Evolutionary conservation across 352 stramenopile genomes (phyloP).

Genomic region (Globisporangium nodosum): DNA sequence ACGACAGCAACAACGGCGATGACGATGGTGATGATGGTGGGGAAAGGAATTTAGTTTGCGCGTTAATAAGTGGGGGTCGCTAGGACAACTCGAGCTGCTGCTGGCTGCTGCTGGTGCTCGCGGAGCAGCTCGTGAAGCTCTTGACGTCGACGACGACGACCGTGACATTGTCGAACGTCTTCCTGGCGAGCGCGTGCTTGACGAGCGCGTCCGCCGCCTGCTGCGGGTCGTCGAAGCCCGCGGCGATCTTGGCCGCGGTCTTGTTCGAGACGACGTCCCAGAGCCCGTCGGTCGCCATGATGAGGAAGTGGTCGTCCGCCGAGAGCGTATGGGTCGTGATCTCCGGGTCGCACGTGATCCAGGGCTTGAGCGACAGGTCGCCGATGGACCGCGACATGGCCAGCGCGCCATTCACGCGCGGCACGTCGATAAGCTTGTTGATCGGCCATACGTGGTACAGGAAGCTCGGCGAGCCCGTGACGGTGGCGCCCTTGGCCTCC

Average conservation of each 20-base stretch:
- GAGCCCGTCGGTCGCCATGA: slow-evolving; percentile 75
- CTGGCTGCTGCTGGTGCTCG: slow-evolving; percentile 4
- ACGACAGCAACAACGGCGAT: no score
- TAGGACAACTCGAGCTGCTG: slow-evolving; percentile 1
- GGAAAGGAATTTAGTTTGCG: no score
- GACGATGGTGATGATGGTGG: no score
- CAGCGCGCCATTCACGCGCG: slow-evolving; percentile 72
- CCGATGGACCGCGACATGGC: slow-evolving; percentile 83
- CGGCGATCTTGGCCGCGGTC: slow-evolving; percentile 47
- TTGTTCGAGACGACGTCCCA: slow-evolving; percentile 82
- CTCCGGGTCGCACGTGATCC: slow-evolving; percentile 75
- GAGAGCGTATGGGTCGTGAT: slow-evolving; percentile 55
- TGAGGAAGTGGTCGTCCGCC: slow-evolving; percentile 63
- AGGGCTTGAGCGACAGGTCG: slow-evolving; percentile 70
- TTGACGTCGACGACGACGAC: slow-evolving; percentile 68
- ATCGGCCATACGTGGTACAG: slow-evolving; percentile 71
- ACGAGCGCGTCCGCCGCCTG: slow-evolving; percentile 54
- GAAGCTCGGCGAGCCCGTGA: slow-evolving; percentile 63
- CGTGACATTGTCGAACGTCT: slow-evolving; percentile 75
- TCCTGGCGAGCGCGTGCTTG: slow-evolving; percentile 41
- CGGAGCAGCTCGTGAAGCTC: slow-evolving; percentile 28
- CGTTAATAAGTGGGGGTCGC: not conserved
- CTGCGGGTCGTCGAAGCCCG: slow-evolving; percentile 45
- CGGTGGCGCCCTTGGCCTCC: slow-evolving; percentile 55
- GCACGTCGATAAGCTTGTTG: slow-evolving; percentile 72